Evolutionary conservation across 257 asterid genomes (phyloP).

Genomic region (Solanum sejunctum): DNA sequence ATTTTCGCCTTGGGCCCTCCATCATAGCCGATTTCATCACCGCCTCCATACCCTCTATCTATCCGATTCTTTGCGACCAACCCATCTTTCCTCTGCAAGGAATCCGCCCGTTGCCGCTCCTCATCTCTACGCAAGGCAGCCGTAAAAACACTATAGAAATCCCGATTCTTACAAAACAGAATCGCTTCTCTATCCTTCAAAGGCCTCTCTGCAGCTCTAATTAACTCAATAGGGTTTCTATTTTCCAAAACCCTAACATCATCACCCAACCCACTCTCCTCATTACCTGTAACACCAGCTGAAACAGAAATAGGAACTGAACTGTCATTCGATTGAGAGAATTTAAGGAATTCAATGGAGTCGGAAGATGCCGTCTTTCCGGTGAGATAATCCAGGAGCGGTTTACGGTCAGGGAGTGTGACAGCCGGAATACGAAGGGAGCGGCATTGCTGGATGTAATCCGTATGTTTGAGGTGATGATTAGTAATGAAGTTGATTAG

Average conservation of each 20-base stretch:
- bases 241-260: conserved; percentile 12
- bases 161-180: conserved; percentile 57
- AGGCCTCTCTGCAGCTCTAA: conserved; percentile 63
- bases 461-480: conserved; percentile 74
- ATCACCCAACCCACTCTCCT: not conserved
- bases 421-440: conserved; percentile 60
- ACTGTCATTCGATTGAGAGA: not conserved
- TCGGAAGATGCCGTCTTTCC: conserved; percentile 68
- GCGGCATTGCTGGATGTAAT: conserved; percentile 75
- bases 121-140: conserved; percentile 72
- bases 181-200: conserved; percentile 68
- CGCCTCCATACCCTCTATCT: conserved; percentile 40
- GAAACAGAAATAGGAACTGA: not conserved
- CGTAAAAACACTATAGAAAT: conserved; percentile 57
- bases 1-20: conserved; percentile 56
- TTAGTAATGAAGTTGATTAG: conserved; percentile 78
- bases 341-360: conserved; percentile 31
- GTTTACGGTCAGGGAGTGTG: conserved; percentile 83
- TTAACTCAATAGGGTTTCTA: conserved; percentile 36
- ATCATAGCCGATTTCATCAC: conserved; percentile 37
- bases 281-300: not conserved
- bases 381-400: conserved; percentile 78
- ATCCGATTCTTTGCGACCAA: conserved; percentile 83
- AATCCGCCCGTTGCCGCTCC: conserved; percentile 66
- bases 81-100: conserved; percentile 80